phyloP scores from a whole-genome alignment of 192 early-diverging fungal genomes.

The Coemansia sp. region DNA sequence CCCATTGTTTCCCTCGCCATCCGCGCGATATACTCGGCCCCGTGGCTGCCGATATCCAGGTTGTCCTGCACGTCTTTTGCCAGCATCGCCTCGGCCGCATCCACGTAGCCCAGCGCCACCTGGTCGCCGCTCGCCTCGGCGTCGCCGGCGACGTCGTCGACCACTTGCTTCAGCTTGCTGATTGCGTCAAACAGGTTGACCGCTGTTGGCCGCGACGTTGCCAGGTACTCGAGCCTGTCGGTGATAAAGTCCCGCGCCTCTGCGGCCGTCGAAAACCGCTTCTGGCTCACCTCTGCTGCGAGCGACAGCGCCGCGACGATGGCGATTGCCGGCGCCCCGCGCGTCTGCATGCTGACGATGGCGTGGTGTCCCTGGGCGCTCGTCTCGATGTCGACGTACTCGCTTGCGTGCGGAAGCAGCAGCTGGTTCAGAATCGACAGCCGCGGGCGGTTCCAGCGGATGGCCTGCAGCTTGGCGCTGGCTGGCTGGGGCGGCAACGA shows the following conservation, averaged over 20 bases:
- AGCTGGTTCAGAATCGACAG: constrained; percentile 90
- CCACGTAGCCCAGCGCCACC: constrained; percentile 64
- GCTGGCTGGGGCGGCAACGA: constrained; percentile 9
- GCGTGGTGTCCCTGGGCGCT: constrained; percentile 74
- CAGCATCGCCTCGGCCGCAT: constrained; percentile 79
- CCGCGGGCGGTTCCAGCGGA: constrained; percentile 39
- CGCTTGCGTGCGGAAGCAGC: constrained; percentile 77
- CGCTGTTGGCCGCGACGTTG: constrained; percentile 91
- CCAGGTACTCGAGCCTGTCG: constrained; percentile 68
- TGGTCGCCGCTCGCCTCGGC: constrained; percentile 32
- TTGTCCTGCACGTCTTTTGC: constrained; percentile 85
- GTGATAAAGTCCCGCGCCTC: constrained; percentile 56
- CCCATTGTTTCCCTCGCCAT: neutral
- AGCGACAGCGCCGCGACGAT: constrained; percentile 91
- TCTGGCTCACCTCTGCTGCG: constrained; percentile 65
- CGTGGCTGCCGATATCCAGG: constrained; percentile 74
- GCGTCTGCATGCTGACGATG: constrained; percentile 91
- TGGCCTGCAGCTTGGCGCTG: constrained; percentile 32
- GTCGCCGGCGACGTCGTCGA: neutral
- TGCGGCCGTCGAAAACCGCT: constrained; percentile 25
- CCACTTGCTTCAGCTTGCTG: constrained; percentile 43
- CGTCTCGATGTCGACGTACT: constrained; percentile 66
- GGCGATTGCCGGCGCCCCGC: constrained; percentile 94
- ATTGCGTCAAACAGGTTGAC: constrained; percentile 92
- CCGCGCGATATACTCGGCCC: constrained; percentile 58